Evolutionary conservation across 2,329 filamentous ascomycete species (phyloP), one percentile per base, ranked within the genome.

Genomic region (Diaporthe sp.): DNA sequence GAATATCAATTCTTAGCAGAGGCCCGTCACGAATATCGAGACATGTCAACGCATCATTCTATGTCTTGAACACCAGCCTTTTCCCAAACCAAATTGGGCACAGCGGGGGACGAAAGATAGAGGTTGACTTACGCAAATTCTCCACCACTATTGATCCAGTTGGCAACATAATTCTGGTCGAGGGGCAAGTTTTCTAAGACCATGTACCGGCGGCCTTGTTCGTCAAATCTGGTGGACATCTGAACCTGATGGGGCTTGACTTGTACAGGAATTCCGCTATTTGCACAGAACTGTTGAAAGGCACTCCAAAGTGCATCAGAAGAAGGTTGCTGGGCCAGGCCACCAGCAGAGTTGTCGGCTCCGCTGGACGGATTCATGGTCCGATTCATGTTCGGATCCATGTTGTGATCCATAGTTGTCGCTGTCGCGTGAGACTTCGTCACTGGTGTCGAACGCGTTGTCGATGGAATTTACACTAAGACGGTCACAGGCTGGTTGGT

Each of bases 111-210:
- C 19, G 28, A 6, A 6, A 19, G 2, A 2, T 28, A 7, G 12
- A 4, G 2, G 31, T 4, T 28, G 22, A 73, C 71, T 55, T 55
- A 73, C 71, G 65, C 71, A 25, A 76, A 71, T 25, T 71, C 71
- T 12, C 25, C 25, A 7, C 71, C 62, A n/a, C 13, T 34, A 7
- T 71, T 74, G 72, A 71, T 71, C 17, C 22, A 8, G 13, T 4
- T 46, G n/a, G 57, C 72, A 19, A 74, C 25, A 42, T 72, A 74
- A 19, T 74, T 65, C 9, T 57, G 8, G 34, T n/a, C 51, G 0
- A 49, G 10, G 5, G 57, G 72, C 31, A 70, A 22, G 6, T 74
- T 37, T 25, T 31, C 19, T 19, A 75, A 42, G 4, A 49, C 51
- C 49, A 75, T 31, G 17, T 49, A 31, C 5, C 58, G 46, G 19